Evolutionary conservation across 306 rosid species (phyloP).

Genomic region (Pueraria montana): DNA sequence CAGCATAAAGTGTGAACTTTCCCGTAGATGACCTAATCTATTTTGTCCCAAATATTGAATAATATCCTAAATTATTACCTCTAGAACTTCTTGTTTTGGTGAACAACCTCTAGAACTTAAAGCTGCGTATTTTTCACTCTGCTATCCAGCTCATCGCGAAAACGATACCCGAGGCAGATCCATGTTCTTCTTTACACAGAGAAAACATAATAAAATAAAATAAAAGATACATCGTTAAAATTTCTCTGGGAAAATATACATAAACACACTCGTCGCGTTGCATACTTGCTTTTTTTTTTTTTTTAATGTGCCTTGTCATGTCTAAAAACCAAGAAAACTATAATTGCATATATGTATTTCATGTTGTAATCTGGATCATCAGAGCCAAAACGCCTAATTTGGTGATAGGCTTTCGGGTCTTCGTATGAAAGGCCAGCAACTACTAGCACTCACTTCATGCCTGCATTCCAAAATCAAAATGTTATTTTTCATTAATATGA

Average conservation of each 20-base stretch:
- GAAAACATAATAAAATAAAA: not conserved
- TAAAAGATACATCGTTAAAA: not conserved
- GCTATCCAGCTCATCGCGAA: not conserved
- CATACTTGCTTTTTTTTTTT: conserved; percentile 5
- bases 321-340: conserved; percentile 12
- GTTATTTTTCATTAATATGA: not conserved
- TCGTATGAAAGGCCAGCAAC: conserved; percentile 61
- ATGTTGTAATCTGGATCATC: not conserved
- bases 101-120: not conserved
- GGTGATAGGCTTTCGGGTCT: conserved; percentile 25
- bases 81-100: too few species aligned
- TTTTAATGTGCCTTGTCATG: conserved; percentile 2
- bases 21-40: too few species aligned
- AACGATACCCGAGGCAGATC: not conserved
- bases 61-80: too few species aligned
- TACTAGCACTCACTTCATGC: conserved; percentile 48
- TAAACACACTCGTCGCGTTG: not conserved
- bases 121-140: not conserved
- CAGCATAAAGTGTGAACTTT: too few species aligned
- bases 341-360: conserved; percentile 12
- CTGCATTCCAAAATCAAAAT: conserved; percentile 49
- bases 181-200: not conserved
- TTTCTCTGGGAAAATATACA: not conserved
- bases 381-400: conserved; percentile 35
- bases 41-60: too few species aligned